These are phyloP conservation scores for Phytopythium sindhum DNA, from an alignment of 352 stramenopile species.

Conservation along the genomic window DNA sequence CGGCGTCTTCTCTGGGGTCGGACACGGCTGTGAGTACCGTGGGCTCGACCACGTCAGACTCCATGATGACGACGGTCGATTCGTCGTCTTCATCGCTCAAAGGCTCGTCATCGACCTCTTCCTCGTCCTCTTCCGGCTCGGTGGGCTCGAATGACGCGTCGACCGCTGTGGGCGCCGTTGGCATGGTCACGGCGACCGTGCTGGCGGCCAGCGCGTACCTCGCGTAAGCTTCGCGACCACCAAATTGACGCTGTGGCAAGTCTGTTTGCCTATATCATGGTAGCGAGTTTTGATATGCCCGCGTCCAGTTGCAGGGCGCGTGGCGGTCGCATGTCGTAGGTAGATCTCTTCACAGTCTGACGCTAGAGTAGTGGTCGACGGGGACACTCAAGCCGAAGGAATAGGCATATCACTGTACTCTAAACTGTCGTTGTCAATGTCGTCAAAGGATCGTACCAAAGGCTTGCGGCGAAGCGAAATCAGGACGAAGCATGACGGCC, in stretches of 20 bases:
- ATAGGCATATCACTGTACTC: background rate
- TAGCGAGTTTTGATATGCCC: too few relatives aligned
- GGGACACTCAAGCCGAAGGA: background rate
- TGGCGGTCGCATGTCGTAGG: background rate
- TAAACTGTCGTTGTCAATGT: background rate
- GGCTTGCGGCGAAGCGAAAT: too few relatives aligned
- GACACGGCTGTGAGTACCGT: background rate
- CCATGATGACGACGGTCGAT: background rate
- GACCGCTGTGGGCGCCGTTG: background rate
- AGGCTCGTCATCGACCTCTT: background rate
- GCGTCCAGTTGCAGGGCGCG: background rate
- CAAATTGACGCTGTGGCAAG: background rate
- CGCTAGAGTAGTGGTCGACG: background rate
- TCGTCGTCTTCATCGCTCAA: conserved; percentile 1
- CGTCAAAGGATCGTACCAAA: background rate
- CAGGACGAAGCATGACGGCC: too few relatives aligned
- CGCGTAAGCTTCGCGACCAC: background rate
- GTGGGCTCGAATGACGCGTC: conserved; percentile 6
- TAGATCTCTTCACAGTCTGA: background rate
- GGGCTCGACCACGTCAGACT: conserved; percentile 1
- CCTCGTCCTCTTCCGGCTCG: background rate
- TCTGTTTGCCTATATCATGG: background rate
- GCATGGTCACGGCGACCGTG: conserved; percentile 2
- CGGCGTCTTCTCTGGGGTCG: background rate
- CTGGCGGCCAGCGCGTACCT: conserved; percentile 1